Conservation (phyloP, 371 early-diverging fungal species). For the Catenaria anguillulae region DNA sequence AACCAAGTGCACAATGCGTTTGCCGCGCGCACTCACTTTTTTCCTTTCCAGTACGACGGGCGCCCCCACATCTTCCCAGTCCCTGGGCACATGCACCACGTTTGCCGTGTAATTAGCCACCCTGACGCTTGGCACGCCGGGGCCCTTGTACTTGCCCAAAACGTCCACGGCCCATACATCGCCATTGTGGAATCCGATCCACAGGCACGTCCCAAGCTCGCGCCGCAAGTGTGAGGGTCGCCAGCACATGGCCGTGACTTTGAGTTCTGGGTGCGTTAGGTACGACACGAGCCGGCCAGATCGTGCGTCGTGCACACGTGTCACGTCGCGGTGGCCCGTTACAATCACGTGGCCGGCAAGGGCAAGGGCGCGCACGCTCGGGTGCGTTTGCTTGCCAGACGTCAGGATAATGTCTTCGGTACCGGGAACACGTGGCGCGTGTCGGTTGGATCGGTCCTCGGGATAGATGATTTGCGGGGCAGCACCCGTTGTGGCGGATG, state of each 20-base stretch:
- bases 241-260: conserved; percentile 2
- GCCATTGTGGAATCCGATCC: conserved; percentile 6
- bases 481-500: no score
- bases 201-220: background rate
- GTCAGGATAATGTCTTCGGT: conserved; percentile 4
- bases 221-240: background rate
- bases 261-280: conserved; percentile 1
- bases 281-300: background rate
- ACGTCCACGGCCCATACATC: conserved; percentile 6
- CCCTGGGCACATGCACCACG: background rate
- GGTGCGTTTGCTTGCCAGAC: background rate
- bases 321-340: conserved; percentile 5
- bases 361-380: background rate
- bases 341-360: background rate
- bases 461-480: background rate
- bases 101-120: background rate
- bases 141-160: background rate
- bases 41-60: conserved; percentile 4
- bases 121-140: background rate
- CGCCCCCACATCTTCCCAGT: background rate
- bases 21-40: background rate
- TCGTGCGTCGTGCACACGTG: background rate
- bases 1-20: background rate
- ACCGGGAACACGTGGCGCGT: background rate
- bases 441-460: background rate